Evolutionary conservation across 495 filamentous ascomycete species (phyloP).

Genomic region (Penicillium diatomitis): DNA sequence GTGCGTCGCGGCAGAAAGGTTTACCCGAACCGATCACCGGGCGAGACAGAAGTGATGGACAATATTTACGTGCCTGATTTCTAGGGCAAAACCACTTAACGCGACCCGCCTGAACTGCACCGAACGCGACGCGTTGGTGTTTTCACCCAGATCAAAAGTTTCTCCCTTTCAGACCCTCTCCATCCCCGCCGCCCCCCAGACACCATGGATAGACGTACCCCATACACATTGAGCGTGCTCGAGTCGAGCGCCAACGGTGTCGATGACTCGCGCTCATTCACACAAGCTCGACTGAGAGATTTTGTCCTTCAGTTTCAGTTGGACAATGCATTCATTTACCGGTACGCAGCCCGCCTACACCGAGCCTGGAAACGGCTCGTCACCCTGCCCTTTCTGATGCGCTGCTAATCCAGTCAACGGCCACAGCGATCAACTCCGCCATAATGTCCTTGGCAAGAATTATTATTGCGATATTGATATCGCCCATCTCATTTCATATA

Average conservation of each 20-base stretch:
- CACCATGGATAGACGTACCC: slow-evolving; percentile 79
- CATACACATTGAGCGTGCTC: slow-evolving; percentile 74
- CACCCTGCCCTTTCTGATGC: not conserved
- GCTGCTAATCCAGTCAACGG: slow-evolving; percentile 7
- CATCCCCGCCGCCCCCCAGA: slow-evolving; percentile 11
- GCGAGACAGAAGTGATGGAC: too few species aligned
- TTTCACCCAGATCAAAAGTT: slow-evolving; percentile 16
- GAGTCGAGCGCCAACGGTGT: slow-evolving; percentile 53
- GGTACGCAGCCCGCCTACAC: slow-evolving; percentile 39
- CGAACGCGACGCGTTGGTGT: slow-evolving; percentile 26
- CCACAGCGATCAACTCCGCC: slow-evolving; percentile 81
- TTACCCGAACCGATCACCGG: too few species aligned
- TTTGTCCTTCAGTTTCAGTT: slow-evolving; percentile 94
- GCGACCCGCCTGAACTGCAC: slow-evolving; percentile 18
- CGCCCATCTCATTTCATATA: slow-evolving; percentile 90
- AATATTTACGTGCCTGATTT: not conserved
- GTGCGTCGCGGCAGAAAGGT: too few species aligned
- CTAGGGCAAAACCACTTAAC: slow-evolving; percentile 35
- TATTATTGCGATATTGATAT: slow-evolving; percentile 98
- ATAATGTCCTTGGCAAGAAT: slow-evolving; percentile 90
- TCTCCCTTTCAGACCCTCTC: slow-evolving; percentile 19
- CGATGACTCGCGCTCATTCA: slow-evolving; percentile 48
- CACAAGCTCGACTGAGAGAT: slow-evolving; percentile 49
- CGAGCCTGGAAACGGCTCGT: slow-evolving; percentile 2
- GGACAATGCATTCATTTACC: slow-evolving; percentile 93